Evolutionary conservation across 192 early-diverging fungal species (phyloP).

Genomic region (Fimicolochytrium jonesii): DNA sequence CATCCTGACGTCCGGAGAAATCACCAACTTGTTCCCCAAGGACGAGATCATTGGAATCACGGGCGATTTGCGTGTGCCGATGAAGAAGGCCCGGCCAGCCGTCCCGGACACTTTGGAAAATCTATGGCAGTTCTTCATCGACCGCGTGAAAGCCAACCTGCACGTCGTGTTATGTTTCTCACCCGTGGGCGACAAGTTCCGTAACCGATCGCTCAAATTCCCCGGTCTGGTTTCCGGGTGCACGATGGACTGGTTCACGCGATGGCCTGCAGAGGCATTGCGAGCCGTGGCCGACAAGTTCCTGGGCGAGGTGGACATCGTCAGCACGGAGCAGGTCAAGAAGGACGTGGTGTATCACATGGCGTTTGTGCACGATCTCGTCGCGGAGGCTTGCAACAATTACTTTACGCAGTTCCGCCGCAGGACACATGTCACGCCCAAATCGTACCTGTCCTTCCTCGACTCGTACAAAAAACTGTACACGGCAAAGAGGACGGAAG

Average conservation of each 20-base stretch:
- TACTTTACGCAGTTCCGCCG: conserved; percentile 61
- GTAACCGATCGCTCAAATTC: conserved; percentile 62
- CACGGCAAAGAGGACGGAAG: conserved; percentile 45
- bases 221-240: conserved; percentile 60
- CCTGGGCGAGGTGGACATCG: conserved; percentile 54
- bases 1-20: conserved; percentile 63
- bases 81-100: conserved; percentile 56
- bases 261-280: conserved; percentile 56
- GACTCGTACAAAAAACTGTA: conserved; percentile 54
- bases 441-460: conserved; percentile 61
- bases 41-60: conserved; percentile 58
- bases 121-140: conserved; percentile 66
- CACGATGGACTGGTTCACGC: conserved; percentile 65
- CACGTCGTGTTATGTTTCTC: conserved; percentile 66
- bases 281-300: conserved; percentile 60
- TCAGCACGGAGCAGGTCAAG: conserved; percentile 47
- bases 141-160: conserved; percentile 60
- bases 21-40: conserved; percentile 61
- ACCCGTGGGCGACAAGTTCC: conserved; percentile 62
- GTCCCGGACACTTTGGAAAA: conserved; percentile 62
- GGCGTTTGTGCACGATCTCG: conserved; percentile 60
- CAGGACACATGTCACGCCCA: conserved; percentile 60
- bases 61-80: conserved; percentile 48
- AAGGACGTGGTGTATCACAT: conserved; percentile 61
- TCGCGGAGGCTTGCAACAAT: conserved; percentile 57